A percentile compares a stretch with the other conserved stretches of the same genome.
Conservation (phyloP, 208 protist genomes). For the Porcisia hertigi region DNA sequence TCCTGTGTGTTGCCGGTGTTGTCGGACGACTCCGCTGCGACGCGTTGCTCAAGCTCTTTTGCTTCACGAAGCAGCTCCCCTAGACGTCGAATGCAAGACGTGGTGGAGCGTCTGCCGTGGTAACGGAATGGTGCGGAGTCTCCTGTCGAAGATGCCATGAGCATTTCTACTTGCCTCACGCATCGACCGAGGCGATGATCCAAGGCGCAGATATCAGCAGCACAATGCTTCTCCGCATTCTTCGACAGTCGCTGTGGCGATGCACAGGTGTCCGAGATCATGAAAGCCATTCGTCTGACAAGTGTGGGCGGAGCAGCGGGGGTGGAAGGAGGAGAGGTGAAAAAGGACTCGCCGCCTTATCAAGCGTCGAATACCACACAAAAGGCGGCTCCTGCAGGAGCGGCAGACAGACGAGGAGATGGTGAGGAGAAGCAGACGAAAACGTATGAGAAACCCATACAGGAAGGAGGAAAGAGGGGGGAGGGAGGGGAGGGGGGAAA, state of each 20-base stretch:
- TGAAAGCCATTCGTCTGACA: background rate
- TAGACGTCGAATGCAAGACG: slow-evolving; percentile 11
- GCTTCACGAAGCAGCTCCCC: slow-evolving; percentile 19
- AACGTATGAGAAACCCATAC: background rate
- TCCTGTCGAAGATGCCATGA: background rate
- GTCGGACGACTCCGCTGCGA: background rate
- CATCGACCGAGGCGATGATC: slow-evolving; percentile 14
- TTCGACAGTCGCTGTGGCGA: background rate
- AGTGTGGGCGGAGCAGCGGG: background rate
- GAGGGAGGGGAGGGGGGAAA: too few species aligned
- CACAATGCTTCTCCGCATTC: slow-evolving; percentile 5
- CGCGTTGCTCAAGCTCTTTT: slow-evolving; percentile 5
- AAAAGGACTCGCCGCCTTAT: background rate
- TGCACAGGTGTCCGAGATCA: background rate
- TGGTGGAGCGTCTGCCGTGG: background rate
- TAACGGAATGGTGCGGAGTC: background rate
- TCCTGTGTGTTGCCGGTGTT: background rate
- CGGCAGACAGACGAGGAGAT: background rate
- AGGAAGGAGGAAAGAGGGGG: background rate
- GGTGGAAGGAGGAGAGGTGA: background rate
- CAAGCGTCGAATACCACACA: background rate
- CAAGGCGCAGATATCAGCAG: slow-evolving; percentile 20
- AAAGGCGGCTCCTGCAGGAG: background rate
- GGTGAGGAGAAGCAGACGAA: background rate
- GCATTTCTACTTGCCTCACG: background rate